A percentile compares a stretch with the other conserved stretches of the same genome.
Conservation (phyloP, 257 asterid species). For the Gardenia jasminoides region DNA sequence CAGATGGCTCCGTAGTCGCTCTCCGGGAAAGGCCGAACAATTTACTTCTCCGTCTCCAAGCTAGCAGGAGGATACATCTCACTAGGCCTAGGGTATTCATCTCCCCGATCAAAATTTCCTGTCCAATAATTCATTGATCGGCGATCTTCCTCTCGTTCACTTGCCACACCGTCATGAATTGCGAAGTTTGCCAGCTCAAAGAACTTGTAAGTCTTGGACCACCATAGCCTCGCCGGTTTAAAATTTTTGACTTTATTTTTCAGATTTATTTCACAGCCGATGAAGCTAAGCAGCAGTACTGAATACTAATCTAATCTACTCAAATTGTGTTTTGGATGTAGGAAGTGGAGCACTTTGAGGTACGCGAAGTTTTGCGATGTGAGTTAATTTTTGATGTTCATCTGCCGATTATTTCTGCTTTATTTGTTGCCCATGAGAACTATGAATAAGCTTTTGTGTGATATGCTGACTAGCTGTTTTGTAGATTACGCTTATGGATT, state of each 20-base stretch:
- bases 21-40: slow-evolving; percentile 6
- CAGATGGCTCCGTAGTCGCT: background rate
- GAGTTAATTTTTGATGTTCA: slow-evolving; percentile 32
- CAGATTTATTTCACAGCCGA: background rate
- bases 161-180: too few species aligned
- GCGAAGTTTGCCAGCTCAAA: slow-evolving; percentile 27
- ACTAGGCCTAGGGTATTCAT: background rate
- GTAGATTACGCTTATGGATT: background rate
- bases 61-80: background rate
- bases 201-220: slow-evolving; percentile 62
- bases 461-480: background rate
- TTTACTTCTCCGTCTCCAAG: background rate
- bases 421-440: background rate
- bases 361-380: slow-evolving; percentile 92
- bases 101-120: slow-evolving; percentile 20
- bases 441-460: background rate
- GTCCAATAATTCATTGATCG: slow-evolving; percentile 7
- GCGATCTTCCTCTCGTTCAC: background rate
- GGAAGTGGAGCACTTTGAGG: slow-evolving; percentile 96
- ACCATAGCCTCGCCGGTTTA: background rate
- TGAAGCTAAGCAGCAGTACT: background rate
- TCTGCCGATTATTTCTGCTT: background rate
- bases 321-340: slow-evolving; percentile 8
- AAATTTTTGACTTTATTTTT: background rate
- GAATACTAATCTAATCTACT: slow-evolving; percentile 8